Percentiles rank a stretch among this genome's conserved stretches.
Evolutionary conservation across 129 eudicot species (phyloP).

Genomic region (Flaveria ramosissima): DNA sequence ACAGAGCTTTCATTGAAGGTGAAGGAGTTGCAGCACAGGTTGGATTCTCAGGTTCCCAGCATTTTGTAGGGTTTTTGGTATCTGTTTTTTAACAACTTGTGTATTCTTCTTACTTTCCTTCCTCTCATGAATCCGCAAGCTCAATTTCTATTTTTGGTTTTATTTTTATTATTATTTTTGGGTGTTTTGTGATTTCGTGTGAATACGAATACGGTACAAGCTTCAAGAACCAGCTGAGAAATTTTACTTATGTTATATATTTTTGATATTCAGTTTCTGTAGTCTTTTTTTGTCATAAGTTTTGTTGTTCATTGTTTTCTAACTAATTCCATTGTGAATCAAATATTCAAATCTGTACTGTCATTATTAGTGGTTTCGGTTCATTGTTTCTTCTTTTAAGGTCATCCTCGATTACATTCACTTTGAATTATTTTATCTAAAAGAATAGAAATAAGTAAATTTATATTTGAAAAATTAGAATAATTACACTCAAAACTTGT

Average conservation of each 20-base stretch:
- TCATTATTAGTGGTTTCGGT: no score
- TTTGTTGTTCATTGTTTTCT: background rate
- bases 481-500: no score
- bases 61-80: conserved; percentile 53
- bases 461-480: no score
- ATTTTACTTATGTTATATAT: conserved; percentile 23
- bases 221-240: conserved; percentile 30
- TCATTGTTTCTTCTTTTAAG: no score
- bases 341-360: no score
- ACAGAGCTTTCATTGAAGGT: conserved; percentile 71
- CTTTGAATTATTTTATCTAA: no score
- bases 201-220: conserved; percentile 37
- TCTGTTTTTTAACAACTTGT: conserved; percentile 30
- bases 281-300: background rate
- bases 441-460: no score
- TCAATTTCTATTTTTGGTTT: conserved; percentile 17
- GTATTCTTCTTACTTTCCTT: conserved; percentile 33
- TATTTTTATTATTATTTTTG: background rate
- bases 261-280: conserved; percentile 13
- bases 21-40: conserved; percentile 78
- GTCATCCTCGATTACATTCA: no score
- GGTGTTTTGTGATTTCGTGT: conserved; percentile 39
- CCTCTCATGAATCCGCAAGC: conserved; percentile 37
- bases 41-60: conserved; percentile 78
- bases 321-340: background rate